These are phyloP conservation scores for Platanthera guangdongensis DNA, from an alignment of 106 monocot species.

Conservation along the genomic window DNA sequence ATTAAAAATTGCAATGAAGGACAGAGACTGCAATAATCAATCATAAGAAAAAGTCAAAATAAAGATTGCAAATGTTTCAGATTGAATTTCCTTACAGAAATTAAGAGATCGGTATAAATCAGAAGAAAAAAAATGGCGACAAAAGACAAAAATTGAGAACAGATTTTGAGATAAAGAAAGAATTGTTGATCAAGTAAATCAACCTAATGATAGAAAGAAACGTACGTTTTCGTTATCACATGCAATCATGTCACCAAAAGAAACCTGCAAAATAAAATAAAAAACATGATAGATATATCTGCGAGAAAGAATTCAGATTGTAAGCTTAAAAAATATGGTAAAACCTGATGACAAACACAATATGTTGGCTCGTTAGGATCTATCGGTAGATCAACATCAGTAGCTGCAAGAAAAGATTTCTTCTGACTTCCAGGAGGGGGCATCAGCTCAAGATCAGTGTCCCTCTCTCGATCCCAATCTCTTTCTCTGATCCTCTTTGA, in stretches of 20 bases:
- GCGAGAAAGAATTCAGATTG: not conserved
- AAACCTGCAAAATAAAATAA: constrained; percentile 47
- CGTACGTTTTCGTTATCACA: constrained; percentile 98
- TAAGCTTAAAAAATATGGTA: not conserved
- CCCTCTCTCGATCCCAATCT: constrained; percentile 88
- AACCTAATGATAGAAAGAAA: constrained; percentile 3
- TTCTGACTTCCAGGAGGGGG: constrained; percentile 89
- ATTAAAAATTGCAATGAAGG: no score
- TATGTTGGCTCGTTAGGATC: constrained; percentile 98
- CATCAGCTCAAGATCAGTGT: constrained; percentile 82
- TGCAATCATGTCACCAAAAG: constrained; percentile 99
- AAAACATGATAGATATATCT: not conserved
- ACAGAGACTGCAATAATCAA: no score
- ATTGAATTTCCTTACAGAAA: not conserved
- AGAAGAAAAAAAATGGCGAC: not conserved
- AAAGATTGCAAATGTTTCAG: no score
- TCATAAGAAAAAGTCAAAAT: no score
- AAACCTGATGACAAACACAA: constrained; percentile 96
- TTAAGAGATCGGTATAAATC: not conserved
- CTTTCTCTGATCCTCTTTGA: constrained; percentile 72
- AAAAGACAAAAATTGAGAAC: not conserved
- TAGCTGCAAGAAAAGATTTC: constrained; percentile 45
- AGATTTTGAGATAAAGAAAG: no score
- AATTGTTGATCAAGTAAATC: no score
- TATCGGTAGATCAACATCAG: constrained; percentile 79